These are phyloP conservation scores for Ophiocordyceps unilateralis DNA, from an alignment of 2,329 filamentous ascomycete genomes.

Conservation along the genomic window DNA sequence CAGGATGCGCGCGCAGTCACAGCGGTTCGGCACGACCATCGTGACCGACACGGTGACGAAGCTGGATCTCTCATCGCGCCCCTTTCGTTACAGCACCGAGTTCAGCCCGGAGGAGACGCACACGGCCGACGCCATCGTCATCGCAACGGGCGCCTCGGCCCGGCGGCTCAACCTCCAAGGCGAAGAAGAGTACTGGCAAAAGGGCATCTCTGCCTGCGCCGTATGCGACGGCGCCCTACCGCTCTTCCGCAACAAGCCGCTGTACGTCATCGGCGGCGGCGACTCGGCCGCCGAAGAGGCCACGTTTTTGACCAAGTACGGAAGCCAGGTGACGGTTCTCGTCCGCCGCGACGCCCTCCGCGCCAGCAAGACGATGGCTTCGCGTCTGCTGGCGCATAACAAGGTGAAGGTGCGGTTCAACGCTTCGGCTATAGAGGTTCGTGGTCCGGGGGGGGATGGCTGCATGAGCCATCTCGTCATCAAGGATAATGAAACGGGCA, in stretches of 20 bases:
- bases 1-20: constrained; percentile 80
- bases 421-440: constrained; percentile 63
- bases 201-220: constrained; percentile 87
- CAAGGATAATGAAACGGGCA: constrained; percentile 59
- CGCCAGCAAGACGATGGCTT: constrained; percentile 84
- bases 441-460: constrained; percentile 49
- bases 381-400: constrained; percentile 60
- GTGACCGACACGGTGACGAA: constrained; percentile 82
- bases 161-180: constrained; percentile 66
- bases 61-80: constrained; percentile 66
- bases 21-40: constrained; percentile 83
- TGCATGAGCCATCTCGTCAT: constrained; percentile 80
- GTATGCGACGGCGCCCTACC: constrained; percentile 95
- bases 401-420: constrained; percentile 89
- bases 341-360: constrained; percentile 76
- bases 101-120: constrained; percentile 67
- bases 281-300: constrained; percentile 96
- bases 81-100: constrained; percentile 89
- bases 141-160: constrained; percentile 90
- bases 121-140: constrained; percentile 83
- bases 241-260: constrained; percentile 90
- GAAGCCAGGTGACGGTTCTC: constrained; percentile 81
- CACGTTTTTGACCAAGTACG: constrained; percentile 95
- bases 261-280: constrained; percentile 91
- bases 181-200: constrained; percentile 95